These are phyloP conservation scores for Inosperma sp. DNA, from an alignment of 768 basidiomycete species.

Conservation along the genomic window DNA sequence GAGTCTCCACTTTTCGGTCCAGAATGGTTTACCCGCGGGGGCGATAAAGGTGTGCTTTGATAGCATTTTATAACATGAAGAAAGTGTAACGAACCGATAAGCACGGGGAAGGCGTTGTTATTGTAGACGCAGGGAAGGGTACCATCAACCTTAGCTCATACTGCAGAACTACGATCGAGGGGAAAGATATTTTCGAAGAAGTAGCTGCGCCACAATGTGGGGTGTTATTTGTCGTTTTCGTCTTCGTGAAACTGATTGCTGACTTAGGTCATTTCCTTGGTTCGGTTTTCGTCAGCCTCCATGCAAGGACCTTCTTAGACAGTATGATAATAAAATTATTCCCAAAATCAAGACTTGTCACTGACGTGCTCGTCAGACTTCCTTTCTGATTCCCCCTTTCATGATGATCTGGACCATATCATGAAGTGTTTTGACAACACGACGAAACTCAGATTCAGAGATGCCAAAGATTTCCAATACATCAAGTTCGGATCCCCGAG, in stretches of 20 bases:
- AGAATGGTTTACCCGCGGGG: constrained; percentile 35
- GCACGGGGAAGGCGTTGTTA: constrained; percentile 42
- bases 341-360: not conserved
- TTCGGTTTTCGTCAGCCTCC: constrained; percentile 42
- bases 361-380: constrained; percentile 29
- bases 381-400: constrained; percentile 36
- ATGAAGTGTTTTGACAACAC: constrained; percentile 41
- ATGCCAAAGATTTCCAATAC: constrained; percentile 22
- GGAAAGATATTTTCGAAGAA: constrained; percentile 38
- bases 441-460: constrained; percentile 40
- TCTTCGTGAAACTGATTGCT: not conserved
- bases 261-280: constrained; percentile 44
- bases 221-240: constrained; percentile 8
- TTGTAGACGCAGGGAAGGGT: constrained; percentile 60
- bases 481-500: constrained; percentile 42
- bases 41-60: constrained; percentile 30
- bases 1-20: constrained; percentile 51
- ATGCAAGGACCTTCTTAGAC: constrained; percentile 34
- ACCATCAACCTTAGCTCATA: constrained; percentile 58
- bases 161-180: constrained; percentile 23
- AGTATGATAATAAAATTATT: constrained; percentile 21
- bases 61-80: not conserved
- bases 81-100: constrained; percentile 15
- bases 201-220: constrained; percentile 43
- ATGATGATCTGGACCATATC: constrained; percentile 40